Evolutionary conservation across 2,329 filamentous ascomycete genomes (phyloP).

Genomic region (Cytospora paraplurivora): DNA sequence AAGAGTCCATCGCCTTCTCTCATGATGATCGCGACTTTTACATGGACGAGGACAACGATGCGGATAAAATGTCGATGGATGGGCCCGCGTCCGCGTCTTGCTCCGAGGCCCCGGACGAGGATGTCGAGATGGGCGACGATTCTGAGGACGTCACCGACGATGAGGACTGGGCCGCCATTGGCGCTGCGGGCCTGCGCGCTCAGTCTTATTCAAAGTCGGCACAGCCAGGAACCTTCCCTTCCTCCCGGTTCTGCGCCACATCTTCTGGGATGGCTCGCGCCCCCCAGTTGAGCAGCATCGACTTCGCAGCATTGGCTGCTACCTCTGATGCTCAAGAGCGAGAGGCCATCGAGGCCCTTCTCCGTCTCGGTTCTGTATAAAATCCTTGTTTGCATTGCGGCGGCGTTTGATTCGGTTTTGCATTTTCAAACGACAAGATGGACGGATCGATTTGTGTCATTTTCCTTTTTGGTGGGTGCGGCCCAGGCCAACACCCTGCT

Average conservation of each 20-base stretch:
- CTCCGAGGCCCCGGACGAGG: slow-evolving; percentile 71
- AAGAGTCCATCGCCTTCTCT: slow-evolving; percentile 74
- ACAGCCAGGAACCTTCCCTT: slow-evolving; percentile 54
- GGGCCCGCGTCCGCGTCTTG: slow-evolving; percentile 71
- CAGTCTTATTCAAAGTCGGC: slow-evolving; percentile 63
- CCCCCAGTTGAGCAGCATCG: slow-evolving; percentile 53
- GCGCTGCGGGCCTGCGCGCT: slow-evolving; percentile 78
- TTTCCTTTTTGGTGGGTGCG: slow-evolving; percentile 3
- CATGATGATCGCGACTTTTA: slow-evolving; percentile 67
- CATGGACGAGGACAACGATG: slow-evolving; percentile 76
- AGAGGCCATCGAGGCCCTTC: slow-evolving; percentile 78
- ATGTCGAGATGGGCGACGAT: slow-evolving; percentile 69
- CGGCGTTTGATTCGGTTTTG: slow-evolving; percentile 49
- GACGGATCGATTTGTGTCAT: slow-evolving; percentile 6
- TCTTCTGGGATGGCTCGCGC: slow-evolving; percentile 55
- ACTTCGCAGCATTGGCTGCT: slow-evolving; percentile 53
- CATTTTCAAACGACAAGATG: slow-evolving; percentile 19
- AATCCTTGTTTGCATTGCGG: slow-evolving; percentile 50
- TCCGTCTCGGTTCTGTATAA: slow-evolving; percentile 80
- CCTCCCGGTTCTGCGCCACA: slow-evolving; percentile 52
- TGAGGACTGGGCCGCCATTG: slow-evolving; percentile 92
- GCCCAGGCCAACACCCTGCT: slow-evolving; percentile 10
- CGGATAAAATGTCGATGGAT: slow-evolving; percentile 91
- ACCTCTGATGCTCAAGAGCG: slow-evolving; percentile 72
- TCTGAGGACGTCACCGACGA: slow-evolving; percentile 89